These are phyloP conservation scores for Chlamydomonas incerta DNA, from an alignment of 139 green algal species.

Conservation along the genomic window DNA sequence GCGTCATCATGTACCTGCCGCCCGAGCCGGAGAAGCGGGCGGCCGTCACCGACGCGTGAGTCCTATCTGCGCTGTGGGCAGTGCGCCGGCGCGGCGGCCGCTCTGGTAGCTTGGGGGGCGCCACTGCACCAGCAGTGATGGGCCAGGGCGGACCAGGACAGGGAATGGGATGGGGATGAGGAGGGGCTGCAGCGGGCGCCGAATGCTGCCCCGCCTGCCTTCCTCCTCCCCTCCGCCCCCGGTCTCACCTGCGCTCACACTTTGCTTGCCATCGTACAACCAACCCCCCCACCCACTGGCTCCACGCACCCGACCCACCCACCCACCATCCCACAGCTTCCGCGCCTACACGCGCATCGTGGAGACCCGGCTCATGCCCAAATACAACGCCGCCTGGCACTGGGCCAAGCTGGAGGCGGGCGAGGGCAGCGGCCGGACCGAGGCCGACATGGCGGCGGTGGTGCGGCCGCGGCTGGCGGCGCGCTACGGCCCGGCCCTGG, in stretches of 20 bases:
- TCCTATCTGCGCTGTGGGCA: too few relatives aligned
- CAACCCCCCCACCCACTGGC: too few relatives aligned
- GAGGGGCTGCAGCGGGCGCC: too few relatives aligned
- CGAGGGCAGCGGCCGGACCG: background rate
- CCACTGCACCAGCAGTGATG: too few relatives aligned
- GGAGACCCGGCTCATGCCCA: constrained; percentile 77
- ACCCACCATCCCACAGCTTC: constrained; percentile 71
- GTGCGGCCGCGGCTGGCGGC: constrained; percentile 57
- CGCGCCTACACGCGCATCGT: constrained; percentile 76
- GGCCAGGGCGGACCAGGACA: too few relatives aligned
- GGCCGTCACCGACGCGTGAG: constrained; percentile 74
- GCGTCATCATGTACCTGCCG: constrained; percentile 98
- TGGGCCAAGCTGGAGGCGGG: constrained; percentile 97
- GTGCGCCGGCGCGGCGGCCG: too few relatives aligned
- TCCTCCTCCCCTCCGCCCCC: too few relatives aligned
- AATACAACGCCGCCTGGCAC: constrained; percentile 88
- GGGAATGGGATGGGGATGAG: too few relatives aligned
- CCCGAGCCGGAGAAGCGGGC: constrained; percentile 65
- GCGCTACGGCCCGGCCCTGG: constrained; percentile 31
- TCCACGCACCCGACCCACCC: background rate
- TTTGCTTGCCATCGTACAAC: too few relatives aligned
- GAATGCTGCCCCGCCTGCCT: too few relatives aligned
- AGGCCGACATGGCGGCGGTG: constrained; percentile 42
- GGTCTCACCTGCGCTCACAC: too few relatives aligned
- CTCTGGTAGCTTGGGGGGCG: too few relatives aligned